Conservation (phyloP, 2,329 filamentous ascomycete genomes). For the Emericellopsis cladophorae region DNA sequence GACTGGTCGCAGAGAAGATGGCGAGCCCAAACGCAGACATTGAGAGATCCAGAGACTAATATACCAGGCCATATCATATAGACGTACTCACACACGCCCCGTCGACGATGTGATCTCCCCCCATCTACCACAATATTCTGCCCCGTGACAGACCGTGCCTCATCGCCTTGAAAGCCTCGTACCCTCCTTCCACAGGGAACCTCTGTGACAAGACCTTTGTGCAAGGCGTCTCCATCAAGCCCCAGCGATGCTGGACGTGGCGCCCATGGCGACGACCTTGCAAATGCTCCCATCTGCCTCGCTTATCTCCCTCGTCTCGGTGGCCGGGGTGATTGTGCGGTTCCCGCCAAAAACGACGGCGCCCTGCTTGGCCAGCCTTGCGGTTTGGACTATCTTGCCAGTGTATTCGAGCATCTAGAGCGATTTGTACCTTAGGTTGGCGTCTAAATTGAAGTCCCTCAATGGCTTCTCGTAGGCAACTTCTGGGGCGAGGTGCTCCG, state of each 20-base stretch:
- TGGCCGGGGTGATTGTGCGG: slow-evolving; percentile 24
- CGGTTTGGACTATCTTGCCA: slow-evolving; percentile 31
- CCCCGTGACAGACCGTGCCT: slow-evolving; percentile 49
- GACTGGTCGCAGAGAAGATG: neutral
- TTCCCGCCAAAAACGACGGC: slow-evolving; percentile 38
- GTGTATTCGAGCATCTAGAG: slow-evolving; percentile 22
- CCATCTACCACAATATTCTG: slow-evolving; percentile 37
- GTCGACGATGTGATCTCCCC: slow-evolving; percentile 26
- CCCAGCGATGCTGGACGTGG: slow-evolving; percentile 36
- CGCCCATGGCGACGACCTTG: slow-evolving; percentile 31
- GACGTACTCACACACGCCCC: slow-evolving; percentile 6
- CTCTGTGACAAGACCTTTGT: slow-evolving; percentile 29
- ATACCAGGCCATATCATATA: too few species aligned
- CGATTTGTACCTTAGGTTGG: neutral
- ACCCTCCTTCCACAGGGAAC: slow-evolving; percentile 27
- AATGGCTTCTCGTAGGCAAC: too few species aligned
- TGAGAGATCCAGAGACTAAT: too few species aligned
- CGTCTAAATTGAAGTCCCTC: too few species aligned
- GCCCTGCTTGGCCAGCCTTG: slow-evolving; percentile 31
- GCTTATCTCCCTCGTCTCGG: slow-evolving; percentile 24
- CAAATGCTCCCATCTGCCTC: slow-evolving; percentile 18
- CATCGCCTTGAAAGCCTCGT: slow-evolving; percentile 34
- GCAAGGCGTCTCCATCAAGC: slow-evolving; percentile 42
- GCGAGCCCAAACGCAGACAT: neutral
- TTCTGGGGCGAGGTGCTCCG: too few species aligned